Base-by-base conservation (phyloP, 2,329 filamentous ascomycete genomes). In the Aspergillus fijiensis region DNA sequence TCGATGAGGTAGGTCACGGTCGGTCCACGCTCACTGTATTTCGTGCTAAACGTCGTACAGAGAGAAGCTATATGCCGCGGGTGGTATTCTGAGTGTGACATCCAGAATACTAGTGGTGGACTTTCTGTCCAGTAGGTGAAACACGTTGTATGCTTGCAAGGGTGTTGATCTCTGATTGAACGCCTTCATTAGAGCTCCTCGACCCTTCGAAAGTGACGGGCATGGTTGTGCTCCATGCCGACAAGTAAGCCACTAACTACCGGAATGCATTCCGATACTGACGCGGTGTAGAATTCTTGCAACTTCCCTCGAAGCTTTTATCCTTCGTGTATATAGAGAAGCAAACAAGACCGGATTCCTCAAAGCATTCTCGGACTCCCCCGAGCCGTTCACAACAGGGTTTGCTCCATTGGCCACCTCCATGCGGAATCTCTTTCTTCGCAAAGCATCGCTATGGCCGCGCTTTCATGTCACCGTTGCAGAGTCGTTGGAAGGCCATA, bases 81-180 rank as follows among this genome's bases (percentile, higher is more conserved):
- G 95, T 12, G 95, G 95, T 52, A 90, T 98, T 67, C 93, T 97
- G 79, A 96, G 92, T 77, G 90, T 99, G 72, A 99, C 95, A 16
- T 97, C 93, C 60, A 89, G 93, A 57, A 99, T 99, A 64, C 79
- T 99, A 62, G 91, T 98, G 31, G 93, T 98, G 27, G 95, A 99
- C 75, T 83, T 99, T 53, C 79, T 99, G 64, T 96, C 92, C n/a
- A 80, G 80, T 82, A 76, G 50, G 72, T 63, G 14, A 16, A 4
- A 35, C 4, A 16, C 11, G 4, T 35, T 12, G 31, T 27, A 12
- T 10, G 48, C 1, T 11, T 23, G 2, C 51, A 11, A 3, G 31
- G 16, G 11, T 55, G 33, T 10, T 27, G 27, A n/a, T 39, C 25
- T 2, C 9, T n/a, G 4, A 39, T 31, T 7, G 56, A 52, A 58